Conservation (phyloP, 2,329 filamentous ascomycete genomes). For the Cladosporium sphaerospermum region DNA sequence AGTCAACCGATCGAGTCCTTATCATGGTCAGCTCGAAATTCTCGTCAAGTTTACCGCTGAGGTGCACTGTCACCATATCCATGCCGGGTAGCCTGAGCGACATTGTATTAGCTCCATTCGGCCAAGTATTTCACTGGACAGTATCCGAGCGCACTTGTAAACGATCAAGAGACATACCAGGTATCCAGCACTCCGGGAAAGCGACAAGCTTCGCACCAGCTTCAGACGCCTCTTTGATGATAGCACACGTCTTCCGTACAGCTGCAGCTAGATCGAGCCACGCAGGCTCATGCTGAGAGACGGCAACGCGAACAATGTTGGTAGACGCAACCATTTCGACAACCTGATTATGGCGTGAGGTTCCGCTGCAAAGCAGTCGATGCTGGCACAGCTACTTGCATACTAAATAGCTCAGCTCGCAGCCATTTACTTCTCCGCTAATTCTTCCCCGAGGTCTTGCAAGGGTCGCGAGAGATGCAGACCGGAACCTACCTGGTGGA, state of each 20-base stretch:
- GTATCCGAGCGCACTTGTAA: too few relatives aligned
- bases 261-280: slow-evolving; percentile 54
- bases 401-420: too few relatives aligned
- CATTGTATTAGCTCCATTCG: neutral
- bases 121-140: slow-evolving; percentile 18
- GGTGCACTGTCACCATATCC: slow-evolving; percentile 40
- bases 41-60: neutral
- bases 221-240: slow-evolving; percentile 51
- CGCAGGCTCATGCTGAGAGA: slow-evolving; percentile 53
- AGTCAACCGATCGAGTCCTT: slow-evolving; percentile 35
- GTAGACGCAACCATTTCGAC: too few relatives aligned
- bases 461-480: too few relatives aligned
- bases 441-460: too few relatives aligned
- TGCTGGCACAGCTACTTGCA: too few relatives aligned
- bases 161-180: slow-evolving; percentile 17
- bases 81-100: slow-evolving; percentile 32
- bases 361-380: too few relatives aligned
- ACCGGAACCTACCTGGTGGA: too few relatives aligned
- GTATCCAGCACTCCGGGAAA: slow-evolving; percentile 44
- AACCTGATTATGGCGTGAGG: too few relatives aligned
- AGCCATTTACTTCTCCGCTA: too few relatives aligned
- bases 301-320: slow-evolving; percentile 30
- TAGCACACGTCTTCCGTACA: slow-evolving; percentile 50
- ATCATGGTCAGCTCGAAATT: neutral
- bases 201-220: slow-evolving; percentile 49